These are phyloP conservation scores for Aurantiochytrium sp. DNA, from an alignment of 108 stramenopile genomes.

Conservation along the genomic window DNA sequence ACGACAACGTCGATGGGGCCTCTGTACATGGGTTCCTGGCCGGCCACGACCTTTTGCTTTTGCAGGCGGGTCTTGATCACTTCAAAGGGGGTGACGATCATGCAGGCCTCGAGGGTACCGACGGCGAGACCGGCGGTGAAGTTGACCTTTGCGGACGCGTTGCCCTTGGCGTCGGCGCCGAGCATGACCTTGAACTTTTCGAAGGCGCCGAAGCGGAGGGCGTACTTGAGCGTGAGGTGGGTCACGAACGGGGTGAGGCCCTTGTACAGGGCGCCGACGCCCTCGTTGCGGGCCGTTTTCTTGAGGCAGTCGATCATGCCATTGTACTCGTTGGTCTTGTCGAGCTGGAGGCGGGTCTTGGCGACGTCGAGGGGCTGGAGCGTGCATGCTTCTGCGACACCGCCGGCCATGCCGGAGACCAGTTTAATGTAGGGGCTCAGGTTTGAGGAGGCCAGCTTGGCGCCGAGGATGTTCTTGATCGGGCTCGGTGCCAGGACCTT, in stretches of 20 bases:
- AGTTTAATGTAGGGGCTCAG: conserved; percentile 20
- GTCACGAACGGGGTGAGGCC: conserved; percentile 87
- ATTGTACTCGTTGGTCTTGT: conserved; percentile 15
- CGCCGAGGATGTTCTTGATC: not conserved
- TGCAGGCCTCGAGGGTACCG: conserved; percentile 78
- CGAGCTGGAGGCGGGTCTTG: conserved; percentile 27
- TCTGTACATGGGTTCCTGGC: conserved; percentile 64
- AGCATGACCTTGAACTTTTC: conserved; percentile 64
- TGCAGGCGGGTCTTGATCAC: conserved; percentile 31
- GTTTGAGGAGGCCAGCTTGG: not conserved
- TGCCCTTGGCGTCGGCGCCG: conserved; percentile 18
- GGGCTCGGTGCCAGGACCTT: not conserved
- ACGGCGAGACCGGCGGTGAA: conserved; percentile 62
- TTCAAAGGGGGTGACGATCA: conserved; percentile 50
- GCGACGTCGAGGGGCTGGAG: conserved; percentile 25
- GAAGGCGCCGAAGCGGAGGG: conserved; percentile 89
- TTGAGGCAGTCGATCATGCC: conserved; percentile 20
- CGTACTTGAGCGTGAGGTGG: conserved; percentile 94
- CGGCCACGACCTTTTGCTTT: conserved; percentile 34
- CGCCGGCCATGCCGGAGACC: conserved; percentile 18
- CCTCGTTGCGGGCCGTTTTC: conserved; percentile 75
- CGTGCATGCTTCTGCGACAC: conserved; percentile 20
- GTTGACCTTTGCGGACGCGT: not conserved
- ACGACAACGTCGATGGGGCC: conserved; percentile 83
- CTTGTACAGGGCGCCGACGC: conserved; percentile 89